Evolutionary conservation across 192 early-diverging fungal genomes (phyloP), one percentile per base, ranked within the genome.

Genomic region (Podila minutissima): DNA sequence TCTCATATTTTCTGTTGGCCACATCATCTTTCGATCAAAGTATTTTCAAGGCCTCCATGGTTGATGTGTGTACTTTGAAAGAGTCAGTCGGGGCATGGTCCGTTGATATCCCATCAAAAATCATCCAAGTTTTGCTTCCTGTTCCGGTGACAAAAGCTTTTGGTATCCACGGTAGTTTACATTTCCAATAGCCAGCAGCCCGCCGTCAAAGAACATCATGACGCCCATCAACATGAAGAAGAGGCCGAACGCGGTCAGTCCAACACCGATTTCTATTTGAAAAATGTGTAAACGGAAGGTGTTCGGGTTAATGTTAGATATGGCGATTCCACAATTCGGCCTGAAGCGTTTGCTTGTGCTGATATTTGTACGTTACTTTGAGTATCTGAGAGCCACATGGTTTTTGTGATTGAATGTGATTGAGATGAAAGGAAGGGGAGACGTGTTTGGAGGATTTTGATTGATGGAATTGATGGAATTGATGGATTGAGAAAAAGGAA

Each of bases 161-260:
- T 41, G 11, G 13, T 46, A 17, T 28, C 38, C 49, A 53, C 15
- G 26, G 1, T 33, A 69, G 5, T 57, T 84, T 92, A 96, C 95
- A 83, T 99, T 98, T 72, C 97, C 97, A 69, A 99, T 97, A 24
- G 97, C 97, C 49, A 99, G 86, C 26, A 99, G 83, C 2, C 97
- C 97, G 2, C 92, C 92, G 69, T 99, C 97, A 86, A 99, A 98
- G 69, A 99, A 92, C 82, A 99, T 84, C 65, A 97, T 71, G 19
- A 99, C 92, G 50, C 97, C 97, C 71, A 98, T 84, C 19, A 97
- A 74, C 89, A 95, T 97, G 74, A 98, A 96, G 53, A 95, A 91
- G 24, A 94, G 71, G 24, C 97, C 97, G 81, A 95, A 97, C 10
- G 94, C 97, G 28, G 97, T 96, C 72, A 99, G 82, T 7, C 95